Percentiles rank a stretch among this genome's conserved stretches.
Evolutionary conservation across 1,284 basidiomycete species (phyloP).

Genomic region (Sphagnurus paluster): DNA sequence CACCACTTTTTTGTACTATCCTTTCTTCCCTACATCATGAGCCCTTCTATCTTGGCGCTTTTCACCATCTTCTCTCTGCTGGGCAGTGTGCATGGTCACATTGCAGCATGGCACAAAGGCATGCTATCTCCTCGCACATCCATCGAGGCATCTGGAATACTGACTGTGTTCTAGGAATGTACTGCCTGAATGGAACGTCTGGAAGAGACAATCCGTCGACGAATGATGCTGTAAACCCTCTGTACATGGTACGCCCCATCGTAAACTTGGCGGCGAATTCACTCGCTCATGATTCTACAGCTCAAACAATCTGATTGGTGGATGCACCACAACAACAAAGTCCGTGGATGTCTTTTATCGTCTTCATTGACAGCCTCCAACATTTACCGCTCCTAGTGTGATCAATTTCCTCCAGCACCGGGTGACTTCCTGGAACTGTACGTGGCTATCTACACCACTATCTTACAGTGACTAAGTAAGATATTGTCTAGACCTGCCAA

Average conservation of each 20-base stretch:
- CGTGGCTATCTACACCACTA: slow-evolving; percentile 14
- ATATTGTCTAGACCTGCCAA: slow-evolving; percentile 40
- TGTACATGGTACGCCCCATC: slow-evolving; percentile 39
- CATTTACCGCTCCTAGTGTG: slow-evolving; percentile 31
- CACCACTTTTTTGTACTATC: too few species aligned
- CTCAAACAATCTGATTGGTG: slow-evolving; percentile 16
- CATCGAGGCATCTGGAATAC: background rate
- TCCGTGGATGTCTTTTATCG: slow-evolving; percentile 22
- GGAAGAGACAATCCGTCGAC: slow-evolving; percentile 36
- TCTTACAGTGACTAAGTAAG: background rate
- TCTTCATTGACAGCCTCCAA: background rate
- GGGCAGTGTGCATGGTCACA: slow-evolving; percentile 16
- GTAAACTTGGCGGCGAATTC: slow-evolving; percentile 32
- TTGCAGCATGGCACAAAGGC: slow-evolving; percentile 20
- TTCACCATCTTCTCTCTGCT: slow-evolving; percentile 13
- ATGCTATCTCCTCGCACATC: background rate
- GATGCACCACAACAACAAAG: slow-evolving; percentile 43
- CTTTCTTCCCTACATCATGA: too few species aligned
- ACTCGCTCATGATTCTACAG: slow-evolving; percentile 1
- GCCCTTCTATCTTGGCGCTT: too few species aligned
- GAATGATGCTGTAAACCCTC: slow-evolving; percentile 38
- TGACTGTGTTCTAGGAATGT: slow-evolving; percentile 11
- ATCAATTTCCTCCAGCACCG: slow-evolving; percentile 42
- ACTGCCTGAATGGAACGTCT: slow-evolving; percentile 30
- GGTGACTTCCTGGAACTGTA: slow-evolving; percentile 45